Conservation (phyloP, 1,139 yeast genomes). For the Oligophagozyma castellii region DNA sequence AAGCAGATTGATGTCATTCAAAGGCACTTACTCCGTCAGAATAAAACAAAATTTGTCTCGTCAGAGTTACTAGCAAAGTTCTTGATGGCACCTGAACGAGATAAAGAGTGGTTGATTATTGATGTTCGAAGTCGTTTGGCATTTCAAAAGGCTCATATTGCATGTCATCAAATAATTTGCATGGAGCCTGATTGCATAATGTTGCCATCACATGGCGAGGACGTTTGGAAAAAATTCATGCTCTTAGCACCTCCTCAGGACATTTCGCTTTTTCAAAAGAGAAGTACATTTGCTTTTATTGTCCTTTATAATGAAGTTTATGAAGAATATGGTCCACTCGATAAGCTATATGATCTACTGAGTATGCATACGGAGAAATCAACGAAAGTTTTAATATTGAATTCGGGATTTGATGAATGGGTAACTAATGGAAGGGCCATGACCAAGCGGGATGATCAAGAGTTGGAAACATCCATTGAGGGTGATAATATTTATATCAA, state of each 20-base stretch:
- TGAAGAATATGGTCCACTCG: no score
- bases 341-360: not conserved
- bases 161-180: slow-evolving; percentile 38
- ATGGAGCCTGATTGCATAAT: slow-evolving; percentile 50
- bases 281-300: slow-evolving; percentile 44
- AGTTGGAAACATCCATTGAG: no score
- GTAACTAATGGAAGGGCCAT: no score
- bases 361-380: slow-evolving; percentile 1
- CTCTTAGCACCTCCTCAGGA: slow-evolving; percentile 39
- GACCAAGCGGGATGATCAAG: no score
- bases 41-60: no score
- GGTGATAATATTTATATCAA: slow-evolving; percentile 13
- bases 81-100: no score
- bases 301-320: no score
- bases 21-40: no score
- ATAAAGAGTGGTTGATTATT: no score
- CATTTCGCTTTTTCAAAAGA: slow-evolving; percentile 33
- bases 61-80: no score
- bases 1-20: no score
- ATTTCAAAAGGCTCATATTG: slow-evolving; percentile 47
- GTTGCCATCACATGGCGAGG: slow-evolving; percentile 37
- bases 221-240: slow-evolving; percentile 42
- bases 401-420: slow-evolving; percentile 19
- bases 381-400: slow-evolving; percentile 10
- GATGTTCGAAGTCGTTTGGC: slow-evolving; percentile 51